Evolutionary conservation across 768 basidiomycete species (phyloP).

Genomic region (Leucocoprinus sp.): DNA sequence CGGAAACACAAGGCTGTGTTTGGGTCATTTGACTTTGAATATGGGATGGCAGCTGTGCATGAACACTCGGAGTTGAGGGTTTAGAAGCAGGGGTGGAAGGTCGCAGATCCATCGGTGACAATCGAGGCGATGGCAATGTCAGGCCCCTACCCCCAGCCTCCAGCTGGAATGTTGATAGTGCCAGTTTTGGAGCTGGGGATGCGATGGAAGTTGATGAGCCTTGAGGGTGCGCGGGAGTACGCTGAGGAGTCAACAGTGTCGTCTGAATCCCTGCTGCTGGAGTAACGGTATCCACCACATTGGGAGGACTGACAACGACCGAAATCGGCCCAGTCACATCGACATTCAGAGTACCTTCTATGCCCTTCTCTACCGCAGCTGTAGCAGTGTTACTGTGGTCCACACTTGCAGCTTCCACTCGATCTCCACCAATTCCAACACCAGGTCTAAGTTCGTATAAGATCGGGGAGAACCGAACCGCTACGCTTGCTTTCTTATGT

Average conservation of each 20-base stretch:
- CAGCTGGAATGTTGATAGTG: constrained; percentile 20
- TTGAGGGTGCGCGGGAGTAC: constrained; percentile 20
- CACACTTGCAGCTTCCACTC: constrained; percentile 13
- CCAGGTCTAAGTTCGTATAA: constrained; percentile 81
- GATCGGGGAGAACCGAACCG: constrained; percentile 88
- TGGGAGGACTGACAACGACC: background rate
- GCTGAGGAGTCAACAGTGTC: constrained; percentile 24
- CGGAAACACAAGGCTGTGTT: too few relatives aligned
- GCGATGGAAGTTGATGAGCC: constrained; percentile 28
- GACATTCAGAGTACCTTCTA: constrained; percentile 52
- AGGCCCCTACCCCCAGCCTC: constrained; percentile 11
- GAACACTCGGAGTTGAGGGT: constrained; percentile 37
- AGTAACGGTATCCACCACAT: constrained; percentile 5
- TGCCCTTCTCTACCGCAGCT: constrained; percentile 60
- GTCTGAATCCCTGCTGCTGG: constrained; percentile 10
- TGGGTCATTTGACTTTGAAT: constrained; percentile 1
- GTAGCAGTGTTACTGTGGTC: constrained; percentile 26
- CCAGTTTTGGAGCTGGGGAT: constrained; percentile 41
- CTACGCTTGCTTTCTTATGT: constrained; percentile 92
- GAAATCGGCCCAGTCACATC: constrained; percentile 45
- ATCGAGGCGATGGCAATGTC: constrained; percentile 41
- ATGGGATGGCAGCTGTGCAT: constrained; percentile 16
- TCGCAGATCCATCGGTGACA: constrained; percentile 47
- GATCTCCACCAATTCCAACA: constrained; percentile 24
- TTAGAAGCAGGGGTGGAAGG: constrained; percentile 56